These are phyloP conservation scores for Cochlearia excelsa DNA, from an alignment of 345 rosid species.

Conservation along the genomic window DNA sequence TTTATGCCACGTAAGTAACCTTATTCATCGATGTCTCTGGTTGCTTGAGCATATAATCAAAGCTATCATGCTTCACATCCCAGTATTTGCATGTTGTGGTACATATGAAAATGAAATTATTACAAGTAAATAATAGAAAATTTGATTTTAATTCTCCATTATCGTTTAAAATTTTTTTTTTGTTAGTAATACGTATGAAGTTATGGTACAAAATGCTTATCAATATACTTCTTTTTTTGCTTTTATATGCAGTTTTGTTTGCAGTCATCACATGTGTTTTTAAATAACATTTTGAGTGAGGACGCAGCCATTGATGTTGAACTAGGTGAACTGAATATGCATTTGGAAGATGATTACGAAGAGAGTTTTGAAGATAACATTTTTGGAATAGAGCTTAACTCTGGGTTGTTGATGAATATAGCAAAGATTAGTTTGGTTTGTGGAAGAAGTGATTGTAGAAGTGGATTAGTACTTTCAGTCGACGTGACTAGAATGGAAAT, in stretches of 20 bases:
- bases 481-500: conserved; percentile 88
- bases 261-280: conserved; percentile 91
- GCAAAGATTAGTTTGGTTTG: conserved; percentile 88
- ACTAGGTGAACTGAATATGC: conserved; percentile 91
- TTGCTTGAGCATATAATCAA: too few relatives aligned
- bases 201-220: too few relatives aligned
- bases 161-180: conserved; percentile 7
- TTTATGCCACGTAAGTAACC: conserved; percentile 78
- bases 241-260: conserved; percentile 66
- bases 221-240: too few relatives aligned
- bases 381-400: conserved; percentile 84
- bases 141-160: not conserved
- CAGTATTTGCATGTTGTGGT: too few relatives aligned
- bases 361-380: conserved; percentile 80
- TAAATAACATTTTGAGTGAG: conserved; percentile 73
- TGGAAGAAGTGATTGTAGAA: conserved; percentile 69
- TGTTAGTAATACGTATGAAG: not conserved
- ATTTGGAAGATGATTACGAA: conserved; percentile 90
- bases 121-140: too few relatives aligned
- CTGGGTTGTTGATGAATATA: conserved; percentile 83
- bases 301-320: conserved; percentile 84
- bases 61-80: too few relatives aligned
- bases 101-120: too few relatives aligned
- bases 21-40: too few relatives aligned
- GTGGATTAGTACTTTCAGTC: conserved; percentile 70